Percentiles rank a stretch among this genome's conserved stretches.
phyloP scores from a whole-genome alignment of 108 stramenopile species.

The Parmales sp. region DNA sequence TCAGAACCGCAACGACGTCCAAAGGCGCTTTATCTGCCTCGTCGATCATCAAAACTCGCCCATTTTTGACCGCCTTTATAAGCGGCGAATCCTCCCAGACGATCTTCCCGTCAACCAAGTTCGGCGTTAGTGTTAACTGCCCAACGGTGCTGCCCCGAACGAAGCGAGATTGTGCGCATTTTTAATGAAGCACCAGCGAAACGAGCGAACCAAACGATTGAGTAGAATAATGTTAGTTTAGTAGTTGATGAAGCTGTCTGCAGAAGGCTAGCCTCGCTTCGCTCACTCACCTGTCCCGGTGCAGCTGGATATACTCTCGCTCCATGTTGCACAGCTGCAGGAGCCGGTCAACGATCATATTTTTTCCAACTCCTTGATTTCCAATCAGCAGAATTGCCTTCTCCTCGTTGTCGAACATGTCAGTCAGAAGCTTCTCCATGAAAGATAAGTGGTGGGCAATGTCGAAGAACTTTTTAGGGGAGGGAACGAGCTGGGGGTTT shows the following conservation, averaged over 20 bases:
- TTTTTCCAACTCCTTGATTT: slow-evolving; percentile 87
- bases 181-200: no score
- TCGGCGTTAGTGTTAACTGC: slow-evolving; percentile 47
- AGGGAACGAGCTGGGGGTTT: slow-evolving; percentile 39
- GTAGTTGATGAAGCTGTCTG: no score
- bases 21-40: slow-evolving; percentile 88
- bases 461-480: slow-evolving; percentile 34
- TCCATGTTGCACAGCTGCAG: slow-evolving; percentile 50
- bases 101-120: slow-evolving; percentile 57
- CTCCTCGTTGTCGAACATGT: slow-evolving; percentile 50
- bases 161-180: no score
- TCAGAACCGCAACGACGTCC: slow-evolving; percentile 72
- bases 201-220: no score
- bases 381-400: slow-evolving; percentile 59
- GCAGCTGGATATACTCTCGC: slow-evolving; percentile 84
- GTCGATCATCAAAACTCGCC: slow-evolving; percentile 68
- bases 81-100: slow-evolving; percentile 69
- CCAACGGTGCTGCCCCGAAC: slow-evolving; percentile 70
- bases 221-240: no score
- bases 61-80: slow-evolving; percentile 57
- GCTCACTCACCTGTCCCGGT: no score
- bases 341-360: slow-evolving; percentile 62
- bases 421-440: slow-evolving; percentile 41
- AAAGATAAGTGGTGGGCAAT: slow-evolving; percentile 35
- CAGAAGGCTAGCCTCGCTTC: no score